These are phyloP conservation scores for Zygosaccharomyces kombuchaensis DNA, from an alignment of 805 yeast genomes.

Conservation along the genomic window DNA sequence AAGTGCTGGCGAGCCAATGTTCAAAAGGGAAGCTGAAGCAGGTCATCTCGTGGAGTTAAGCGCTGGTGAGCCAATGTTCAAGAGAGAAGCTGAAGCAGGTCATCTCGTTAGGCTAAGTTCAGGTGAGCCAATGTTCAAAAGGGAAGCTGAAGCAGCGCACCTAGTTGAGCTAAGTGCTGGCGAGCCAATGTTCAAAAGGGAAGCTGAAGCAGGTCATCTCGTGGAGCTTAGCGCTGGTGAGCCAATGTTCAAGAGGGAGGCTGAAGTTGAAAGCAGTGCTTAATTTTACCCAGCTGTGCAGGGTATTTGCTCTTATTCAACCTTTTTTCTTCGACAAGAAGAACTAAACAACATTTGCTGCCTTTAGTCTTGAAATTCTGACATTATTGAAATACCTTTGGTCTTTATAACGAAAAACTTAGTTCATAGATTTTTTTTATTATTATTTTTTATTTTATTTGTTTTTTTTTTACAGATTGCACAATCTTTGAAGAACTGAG, in stretches of 20 bases:
- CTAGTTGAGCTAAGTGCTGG: constrained; percentile 27
- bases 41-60: constrained; percentile 30
- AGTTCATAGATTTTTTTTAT: neutral
- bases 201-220: constrained; percentile 30
- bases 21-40: constrained; percentile 13
- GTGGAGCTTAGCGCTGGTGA: constrained; percentile 23
- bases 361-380: neutral
- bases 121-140: constrained; percentile 28
- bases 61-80: constrained; percentile 28
- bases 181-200: constrained; percentile 32
- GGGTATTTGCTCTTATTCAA: neutral
- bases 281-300: neutral
- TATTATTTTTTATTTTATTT: constrained; percentile 12
- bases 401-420: neutral
- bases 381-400: neutral
- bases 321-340: neutral
- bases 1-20: too few relatives aligned
- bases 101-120: constrained; percentile 25
- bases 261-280: constrained; percentile 15
- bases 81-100: constrained; percentile 30
- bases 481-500: neutral
- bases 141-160: constrained; percentile 26
- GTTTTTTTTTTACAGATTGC: neutral
- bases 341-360: neutral
- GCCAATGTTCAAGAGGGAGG: constrained; percentile 27